Base-by-base conservation (phyloP, 768 basidiomycete genomes). In the Leccinum aurantiacum region DNA sequence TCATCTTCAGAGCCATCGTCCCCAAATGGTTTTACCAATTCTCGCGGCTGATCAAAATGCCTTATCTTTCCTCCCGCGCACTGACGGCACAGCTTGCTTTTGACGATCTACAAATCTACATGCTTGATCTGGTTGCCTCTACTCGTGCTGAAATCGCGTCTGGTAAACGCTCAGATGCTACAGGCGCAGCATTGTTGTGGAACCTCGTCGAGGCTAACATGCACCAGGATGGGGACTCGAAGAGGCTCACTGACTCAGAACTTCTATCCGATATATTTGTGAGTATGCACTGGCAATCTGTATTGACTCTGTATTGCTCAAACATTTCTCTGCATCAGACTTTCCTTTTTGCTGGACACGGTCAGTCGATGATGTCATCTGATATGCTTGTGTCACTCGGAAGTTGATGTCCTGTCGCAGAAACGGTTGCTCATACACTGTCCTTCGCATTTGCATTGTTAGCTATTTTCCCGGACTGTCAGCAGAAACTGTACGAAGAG, bases 201-300 rank as follows among this genome's bases (percentile, higher is more conserved):
- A 80, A 79, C 60, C 65, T 83, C 25, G 80, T 83, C 5, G 74
- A 78, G 59, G 81, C 82, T 0, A 83, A 81, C 64, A 78, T 80
- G 74, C 61, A 66, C 6, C 71, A 76, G 54, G 75, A 75, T 3
- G 69, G 68, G 9, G 58, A 60, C 3, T 65, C 59, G 14, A 63
- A 75, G 57, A 73, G 59, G 58, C 56, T 83, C 33, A 77, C 76
- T 3, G 81, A 83, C 41, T 77, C 71, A 14, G 81, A 83, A 56
- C 56, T 83, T 4, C 62, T 82, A 7, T 82, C 81, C 3, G 74
- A 83, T 60, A 77, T 78, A 56, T 83, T 81, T 64, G 82, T 82
- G 63, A 62, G 79, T 68, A 15, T 5, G 9, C 27, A 29, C 27
- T 29, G 27, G 27, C 38, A 38, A 3, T 48, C 38, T 31, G 3